Evolutionary conservation across 805 yeast species (phyloP).

Genomic region (Yarrowia hollandica): DNA sequence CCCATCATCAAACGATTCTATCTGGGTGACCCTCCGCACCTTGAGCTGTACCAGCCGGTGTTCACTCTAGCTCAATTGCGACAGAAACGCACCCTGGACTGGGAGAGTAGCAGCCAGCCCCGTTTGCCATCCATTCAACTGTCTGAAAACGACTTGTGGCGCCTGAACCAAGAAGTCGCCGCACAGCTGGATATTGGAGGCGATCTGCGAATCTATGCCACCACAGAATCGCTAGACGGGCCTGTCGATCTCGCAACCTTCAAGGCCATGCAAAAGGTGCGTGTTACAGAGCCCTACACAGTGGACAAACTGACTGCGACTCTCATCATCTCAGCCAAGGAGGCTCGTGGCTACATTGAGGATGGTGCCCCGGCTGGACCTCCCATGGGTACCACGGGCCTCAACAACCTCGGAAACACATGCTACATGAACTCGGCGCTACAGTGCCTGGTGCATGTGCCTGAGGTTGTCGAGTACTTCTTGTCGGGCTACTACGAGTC

Average conservation of each 20-base stretch:
- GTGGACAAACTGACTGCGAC: neutral
- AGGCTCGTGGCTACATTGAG: slow-evolving; percentile 16
- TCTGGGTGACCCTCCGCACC: neutral
- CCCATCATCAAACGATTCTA: slow-evolving; percentile 4
- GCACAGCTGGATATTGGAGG: slow-evolving; percentile 4
- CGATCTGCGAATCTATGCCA: slow-evolving; percentile 4
- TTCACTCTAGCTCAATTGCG: slow-evolving; percentile 6
- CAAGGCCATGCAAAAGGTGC: slow-evolving; percentile 1
- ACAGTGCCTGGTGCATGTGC: slow-evolving; percentile 79
- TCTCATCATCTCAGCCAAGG: neutral
- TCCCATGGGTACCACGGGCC: slow-evolving; percentile 55
- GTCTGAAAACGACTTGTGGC: neutral
- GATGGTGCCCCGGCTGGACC: slow-evolving; percentile 1
- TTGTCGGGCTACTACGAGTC: slow-evolving; percentile 55
- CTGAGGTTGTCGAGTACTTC: slow-evolving; percentile 78
- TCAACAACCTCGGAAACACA: slow-evolving; percentile 79
- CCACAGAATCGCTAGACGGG: neutral
- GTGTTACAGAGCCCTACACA: neutral
- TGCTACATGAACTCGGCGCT: slow-evolving; percentile 95
- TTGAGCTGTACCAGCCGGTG: slow-evolving; percentile 14
- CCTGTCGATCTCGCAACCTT: slow-evolving; percentile 14
- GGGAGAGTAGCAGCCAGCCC: neutral
- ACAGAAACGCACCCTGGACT: slow-evolving; percentile 17
- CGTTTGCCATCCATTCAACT: slow-evolving; percentile 4
- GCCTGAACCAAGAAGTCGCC: neutral